Percentiles rank a stretch among this genome's conserved stretches.
These are phyloP conservation scores for Leccinum variabile DNA, from an alignment of 1,284 basidiomycete species.

Conservation along the genomic window DNA sequence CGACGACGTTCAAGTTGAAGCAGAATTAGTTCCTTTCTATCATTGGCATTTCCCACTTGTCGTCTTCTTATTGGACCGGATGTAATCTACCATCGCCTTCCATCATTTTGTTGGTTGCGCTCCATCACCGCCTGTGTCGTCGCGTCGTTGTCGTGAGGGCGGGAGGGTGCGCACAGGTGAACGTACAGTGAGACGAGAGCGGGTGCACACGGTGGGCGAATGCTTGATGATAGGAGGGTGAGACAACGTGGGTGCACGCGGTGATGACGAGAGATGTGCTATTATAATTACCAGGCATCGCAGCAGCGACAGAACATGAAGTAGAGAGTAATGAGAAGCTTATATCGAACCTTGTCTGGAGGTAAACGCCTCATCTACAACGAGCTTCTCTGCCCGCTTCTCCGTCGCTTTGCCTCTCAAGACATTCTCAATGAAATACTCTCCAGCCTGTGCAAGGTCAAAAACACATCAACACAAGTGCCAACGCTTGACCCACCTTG, in stretches of 20 bases:
- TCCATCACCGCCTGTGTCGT: not conserved
- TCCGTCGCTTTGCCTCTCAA: conserved; percentile 58
- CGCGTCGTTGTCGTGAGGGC: too few species aligned
- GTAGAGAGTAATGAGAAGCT: conserved; percentile 3
- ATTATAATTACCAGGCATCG: conserved; percentile 6
- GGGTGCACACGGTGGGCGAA: not conserved
- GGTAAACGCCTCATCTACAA: conserved; percentile 25
- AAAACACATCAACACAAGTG: conserved; percentile 6
- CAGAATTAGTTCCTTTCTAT: too few species aligned
- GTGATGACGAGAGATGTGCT: not conserved
- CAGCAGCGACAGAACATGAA: not conserved
- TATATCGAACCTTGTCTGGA: conserved; percentile 13
- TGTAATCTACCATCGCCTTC: not conserved
- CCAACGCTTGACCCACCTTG: conserved; percentile 60
- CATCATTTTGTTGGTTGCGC: not conserved
- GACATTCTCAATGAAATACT: conserved; percentile 91
- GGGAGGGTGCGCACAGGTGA: not conserved
- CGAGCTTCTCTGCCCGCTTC: conserved; percentile 41
- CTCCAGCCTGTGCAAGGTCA: conserved; percentile 65
- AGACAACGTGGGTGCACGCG: not conserved
- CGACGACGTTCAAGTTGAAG: too few species aligned
- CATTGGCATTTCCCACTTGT: too few species aligned
- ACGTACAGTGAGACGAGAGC: not conserved
- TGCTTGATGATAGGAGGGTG: not conserved
- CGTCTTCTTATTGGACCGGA: not conserved